Evolutionary conservation across 176 grass and related monocot species (phyloP).

Genomic region (Cymbopogon citratus): DNA sequence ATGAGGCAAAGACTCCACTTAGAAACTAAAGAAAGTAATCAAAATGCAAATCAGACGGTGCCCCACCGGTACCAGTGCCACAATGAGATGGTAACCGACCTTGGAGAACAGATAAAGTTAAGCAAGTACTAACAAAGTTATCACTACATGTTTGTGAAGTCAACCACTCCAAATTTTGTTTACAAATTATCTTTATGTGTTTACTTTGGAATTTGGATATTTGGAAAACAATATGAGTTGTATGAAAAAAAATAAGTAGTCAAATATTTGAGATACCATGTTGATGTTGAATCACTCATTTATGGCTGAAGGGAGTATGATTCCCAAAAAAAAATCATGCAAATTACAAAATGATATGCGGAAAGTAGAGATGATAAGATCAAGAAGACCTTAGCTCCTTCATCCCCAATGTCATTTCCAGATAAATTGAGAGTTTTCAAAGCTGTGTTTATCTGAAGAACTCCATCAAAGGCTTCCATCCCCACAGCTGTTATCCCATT

Average conservation of each 20-base stretch:
- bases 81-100: not conserved
- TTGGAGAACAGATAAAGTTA: slow-evolving; percentile 14
- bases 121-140: not conserved
- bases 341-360: not conserved
- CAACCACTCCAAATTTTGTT: not conserved
- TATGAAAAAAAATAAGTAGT: not conserved
- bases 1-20: not conserved
- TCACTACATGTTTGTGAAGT: not conserved
- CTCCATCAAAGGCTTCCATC: slow-evolving; percentile 81
- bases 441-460: slow-evolving; percentile 94
- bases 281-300: not conserved
- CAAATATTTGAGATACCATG: not conserved
- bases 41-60: not conserved
- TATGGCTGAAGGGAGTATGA: not conserved
- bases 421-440: slow-evolving; percentile 89
- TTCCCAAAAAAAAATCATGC: not conserved
- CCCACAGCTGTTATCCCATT: slow-evolving; percentile 89
- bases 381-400: slow-evolving; percentile 95
- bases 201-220: not conserved
- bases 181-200: not conserved
- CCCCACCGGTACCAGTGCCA: not conserved
- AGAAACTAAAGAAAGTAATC: slow-evolving; percentile 3
- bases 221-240: not conserved
- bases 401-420: slow-evolving; percentile 90
- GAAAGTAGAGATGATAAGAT: slow-evolving; percentile 28